Evolutionary conservation across 2,329 filamentous ascomycete genomes (phyloP).

Genomic region (Aspergillus sp.): DNA sequence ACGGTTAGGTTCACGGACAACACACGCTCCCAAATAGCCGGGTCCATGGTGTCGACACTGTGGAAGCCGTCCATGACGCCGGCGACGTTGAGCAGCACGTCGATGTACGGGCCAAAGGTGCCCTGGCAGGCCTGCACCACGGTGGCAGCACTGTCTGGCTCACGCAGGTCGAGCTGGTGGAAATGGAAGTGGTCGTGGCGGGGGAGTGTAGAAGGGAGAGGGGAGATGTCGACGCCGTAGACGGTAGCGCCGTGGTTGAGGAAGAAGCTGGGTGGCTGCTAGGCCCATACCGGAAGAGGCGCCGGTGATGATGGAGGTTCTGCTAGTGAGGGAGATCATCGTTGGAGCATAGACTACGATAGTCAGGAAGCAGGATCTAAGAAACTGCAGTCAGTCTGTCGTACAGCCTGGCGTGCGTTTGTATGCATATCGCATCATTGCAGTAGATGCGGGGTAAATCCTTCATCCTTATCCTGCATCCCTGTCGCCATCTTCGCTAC

Average conservation of each 20-base stretch:
- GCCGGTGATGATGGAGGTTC: neutral
- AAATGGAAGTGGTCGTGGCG: neutral
- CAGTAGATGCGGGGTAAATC: too few species aligned
- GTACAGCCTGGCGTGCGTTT: too few species aligned
- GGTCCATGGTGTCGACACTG: conserved; percentile 24
- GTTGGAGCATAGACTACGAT: neutral
- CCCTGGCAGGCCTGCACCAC: neutral
- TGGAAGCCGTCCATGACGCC: conserved; percentile 42
- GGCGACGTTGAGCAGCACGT: conserved; percentile 47
- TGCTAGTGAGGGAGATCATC: neutral
- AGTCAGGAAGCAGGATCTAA: too few species aligned
- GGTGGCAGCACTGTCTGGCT: neutral
- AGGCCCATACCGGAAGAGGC: neutral
- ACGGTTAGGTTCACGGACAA: conserved; percentile 44
- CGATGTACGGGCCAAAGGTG: conserved; percentile 18
- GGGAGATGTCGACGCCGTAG: too few species aligned
- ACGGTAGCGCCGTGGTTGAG: neutral
- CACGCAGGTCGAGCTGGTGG: neutral
- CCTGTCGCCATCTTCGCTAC: too few species aligned
- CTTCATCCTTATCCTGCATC: too few species aligned
- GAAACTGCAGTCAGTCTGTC: too few species aligned
- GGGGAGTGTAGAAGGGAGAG: neutral
- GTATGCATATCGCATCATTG: too few species aligned
- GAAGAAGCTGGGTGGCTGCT: neutral
- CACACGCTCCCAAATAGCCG: conserved; percentile 41